Percentiles rank a stretch among this genome's conserved stretches.
These are phyloP conservation scores for Lactarius trivialis DNA, from an alignment of 768 basidiomycete species.

Conservation along the genomic window DNA sequence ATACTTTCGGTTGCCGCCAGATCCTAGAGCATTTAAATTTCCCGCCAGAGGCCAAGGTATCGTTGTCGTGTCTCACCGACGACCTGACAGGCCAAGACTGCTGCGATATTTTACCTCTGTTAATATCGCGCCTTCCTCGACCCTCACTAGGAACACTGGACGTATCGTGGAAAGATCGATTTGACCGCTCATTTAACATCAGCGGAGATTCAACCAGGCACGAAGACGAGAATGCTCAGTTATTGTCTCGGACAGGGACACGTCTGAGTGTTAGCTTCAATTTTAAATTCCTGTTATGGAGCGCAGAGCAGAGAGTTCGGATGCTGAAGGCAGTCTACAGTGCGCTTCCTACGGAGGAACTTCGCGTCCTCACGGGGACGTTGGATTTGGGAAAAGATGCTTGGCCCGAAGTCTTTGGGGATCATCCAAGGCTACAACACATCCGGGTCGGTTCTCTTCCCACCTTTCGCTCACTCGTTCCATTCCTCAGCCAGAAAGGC, in stretches of 20 bases:
- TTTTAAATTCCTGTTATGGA: slow-evolving; percentile 15
- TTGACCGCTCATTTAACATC: slow-evolving; percentile 8
- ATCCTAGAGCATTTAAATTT: slow-evolving; percentile 3
- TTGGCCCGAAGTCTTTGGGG: slow-evolving; percentile 11
- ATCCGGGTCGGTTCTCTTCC: slow-evolving; percentile 8
- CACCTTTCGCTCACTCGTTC: slow-evolving; percentile 7
- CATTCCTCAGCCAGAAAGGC: slow-evolving; percentile 2
- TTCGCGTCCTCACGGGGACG: slow-evolving; percentile 6
- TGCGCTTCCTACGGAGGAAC: slow-evolving; percentile 7
- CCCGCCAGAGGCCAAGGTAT: background rate
- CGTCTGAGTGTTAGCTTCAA: slow-evolving; percentile 3
- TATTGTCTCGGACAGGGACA: background rate
- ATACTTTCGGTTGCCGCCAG: slow-evolving; percentile 4
- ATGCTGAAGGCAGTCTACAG: slow-evolving; percentile 10
- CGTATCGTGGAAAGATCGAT: slow-evolving; percentile 13
- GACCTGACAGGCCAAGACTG: slow-evolving; percentile 13
- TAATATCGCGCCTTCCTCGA: slow-evolving; percentile 12
- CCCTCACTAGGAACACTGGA: slow-evolving; percentile 13
- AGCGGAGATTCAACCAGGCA: slow-evolving; percentile 4
- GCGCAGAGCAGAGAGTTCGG: slow-evolving; percentile 17
- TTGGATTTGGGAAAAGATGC: slow-evolving; percentile 11
- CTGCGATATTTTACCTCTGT: slow-evolving; percentile 9
- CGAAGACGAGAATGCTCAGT: background rate
- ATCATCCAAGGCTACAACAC: slow-evolving; percentile 2
- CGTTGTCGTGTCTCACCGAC: slow-evolving; percentile 8